These are phyloP conservation scores for baker's yeast (Saccharomyces cerevisiae) DNA, from an alignment of 805 yeast species.

Conservation along the genomic window DNA sequence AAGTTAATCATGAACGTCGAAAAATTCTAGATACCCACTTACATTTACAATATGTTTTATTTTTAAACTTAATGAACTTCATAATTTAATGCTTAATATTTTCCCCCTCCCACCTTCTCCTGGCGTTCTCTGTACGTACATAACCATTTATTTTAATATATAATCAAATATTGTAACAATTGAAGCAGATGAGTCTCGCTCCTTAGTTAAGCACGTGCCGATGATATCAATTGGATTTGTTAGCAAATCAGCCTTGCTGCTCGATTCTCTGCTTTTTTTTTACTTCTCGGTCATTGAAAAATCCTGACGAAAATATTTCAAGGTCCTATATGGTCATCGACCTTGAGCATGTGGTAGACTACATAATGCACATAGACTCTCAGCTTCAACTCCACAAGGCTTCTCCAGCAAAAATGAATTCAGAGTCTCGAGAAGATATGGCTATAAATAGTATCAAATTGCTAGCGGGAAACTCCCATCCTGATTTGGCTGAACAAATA, in stretches of 20 bases:
- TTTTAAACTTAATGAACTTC: not conserved
- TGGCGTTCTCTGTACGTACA: not conserved
- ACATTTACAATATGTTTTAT: not conserved
- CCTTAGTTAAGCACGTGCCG: not conserved
- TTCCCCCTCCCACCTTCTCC: not conserved
- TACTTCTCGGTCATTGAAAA: not conserved
- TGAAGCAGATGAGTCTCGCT: not conserved
- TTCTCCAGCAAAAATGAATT: not conserved
- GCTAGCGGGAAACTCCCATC: conserved; percentile 71
- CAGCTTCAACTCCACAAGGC: not conserved
- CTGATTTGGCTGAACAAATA: conserved; percentile 65
- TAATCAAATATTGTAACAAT: not conserved
- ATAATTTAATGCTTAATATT: not conserved
- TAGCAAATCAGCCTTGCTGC: not conserved
- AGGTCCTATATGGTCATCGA: not conserved
- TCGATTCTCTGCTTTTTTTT: not conserved
- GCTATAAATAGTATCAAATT: conserved; percentile 47
- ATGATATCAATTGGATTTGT: not conserved
- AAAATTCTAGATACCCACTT: conserved; percentile 24
- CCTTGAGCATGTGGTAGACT: not conserved
- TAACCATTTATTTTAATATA: not conserved
- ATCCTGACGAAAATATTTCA: not conserved
- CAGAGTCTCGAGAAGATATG: conserved; percentile 14
- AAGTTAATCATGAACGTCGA: conserved; percentile 49
- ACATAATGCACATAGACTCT: not conserved